Evolutionary conservation across 805 yeast species (phyloP).

Genomic region (Zygosaccharomyces lentus): DNA sequence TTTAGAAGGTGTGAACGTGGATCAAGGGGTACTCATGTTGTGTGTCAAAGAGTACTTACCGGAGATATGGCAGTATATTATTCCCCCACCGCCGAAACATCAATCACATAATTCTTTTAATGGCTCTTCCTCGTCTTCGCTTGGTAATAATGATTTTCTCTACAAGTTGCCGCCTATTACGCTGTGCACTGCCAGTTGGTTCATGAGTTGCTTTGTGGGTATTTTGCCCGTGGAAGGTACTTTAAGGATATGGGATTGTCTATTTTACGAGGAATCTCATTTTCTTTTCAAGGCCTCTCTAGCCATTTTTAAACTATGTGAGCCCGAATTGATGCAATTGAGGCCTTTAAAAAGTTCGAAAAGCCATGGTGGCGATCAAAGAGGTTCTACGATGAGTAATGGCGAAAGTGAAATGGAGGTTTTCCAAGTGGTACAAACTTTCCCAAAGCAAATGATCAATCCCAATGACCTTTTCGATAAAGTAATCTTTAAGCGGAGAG

Average conservation of each 20-base stretch:
- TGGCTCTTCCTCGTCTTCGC: slow-evolving; percentile 1
- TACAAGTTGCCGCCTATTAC: slow-evolving; percentile 84
- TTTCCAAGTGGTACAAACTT: slow-evolving; percentile 81
- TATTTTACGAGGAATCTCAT: slow-evolving; percentile 88
- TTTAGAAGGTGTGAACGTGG: slow-evolving; percentile 90
- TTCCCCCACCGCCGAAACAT: slow-evolving; percentile 14
- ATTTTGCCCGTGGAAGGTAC: slow-evolving; percentile 84
- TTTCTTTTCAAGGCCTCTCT: slow-evolving; percentile 78
- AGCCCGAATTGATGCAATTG: slow-evolving; percentile 50
- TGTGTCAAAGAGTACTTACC: slow-evolving; percentile 83
- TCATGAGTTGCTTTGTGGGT: slow-evolving; percentile 94
- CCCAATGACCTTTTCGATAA: slow-evolving; percentile 64
- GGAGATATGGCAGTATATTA: slow-evolving; percentile 61
- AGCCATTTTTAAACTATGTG: slow-evolving; percentile 71
- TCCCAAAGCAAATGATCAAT: slow-evolving; percentile 67
- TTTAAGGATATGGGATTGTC: slow-evolving; percentile 88
- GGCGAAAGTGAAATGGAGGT: slow-evolving; percentile 54
- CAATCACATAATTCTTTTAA: slow-evolving; percentile 24
- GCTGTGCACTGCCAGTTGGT: slow-evolving; percentile 94
- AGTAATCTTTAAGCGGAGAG: slow-evolving; percentile 65
- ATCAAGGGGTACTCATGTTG: slow-evolving; percentile 89
- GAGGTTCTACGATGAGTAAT: slow-evolving; percentile 10
- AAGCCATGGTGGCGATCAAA: slow-evolving; percentile 3
- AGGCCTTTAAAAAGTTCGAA: slow-evolving; percentile 11
- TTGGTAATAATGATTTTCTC: slow-evolving; percentile 45